Percentiles rank a stretch among this genome's conserved stretches.
phyloP scores from a whole-genome alignment of 179 eudicot genomes.

The Carnegiea gigantea region DNA sequence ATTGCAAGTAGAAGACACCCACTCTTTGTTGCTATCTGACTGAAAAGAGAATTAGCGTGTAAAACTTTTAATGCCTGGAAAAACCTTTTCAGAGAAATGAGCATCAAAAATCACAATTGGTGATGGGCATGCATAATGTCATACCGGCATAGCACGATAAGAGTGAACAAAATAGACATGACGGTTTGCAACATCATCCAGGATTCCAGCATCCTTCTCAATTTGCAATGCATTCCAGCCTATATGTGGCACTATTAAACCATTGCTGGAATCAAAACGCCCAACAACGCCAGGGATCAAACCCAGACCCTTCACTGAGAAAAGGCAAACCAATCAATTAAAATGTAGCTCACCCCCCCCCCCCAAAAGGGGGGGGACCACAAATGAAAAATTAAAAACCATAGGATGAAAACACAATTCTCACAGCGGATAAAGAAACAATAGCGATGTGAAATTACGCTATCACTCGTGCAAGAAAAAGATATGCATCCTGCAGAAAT shows the following conservation, averaged over 20 bases:
- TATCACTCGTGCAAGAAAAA: background rate
- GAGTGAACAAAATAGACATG: conserved; percentile 99
- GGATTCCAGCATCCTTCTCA: conserved; percentile 58
- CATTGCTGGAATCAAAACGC: conserved; percentile 77
- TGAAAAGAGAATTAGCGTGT: conserved; percentile 20
- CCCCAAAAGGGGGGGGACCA: too few species aligned
- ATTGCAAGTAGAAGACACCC: conserved; percentile 92
- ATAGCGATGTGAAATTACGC: background rate
- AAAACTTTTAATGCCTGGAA: conserved; percentile 12
- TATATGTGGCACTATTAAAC: conserved; percentile 86
- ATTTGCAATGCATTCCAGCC: conserved; percentile 94
- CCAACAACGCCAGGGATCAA: conserved; percentile 97
- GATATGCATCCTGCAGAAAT: background rate
- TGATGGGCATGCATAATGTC: conserved; percentile 13
- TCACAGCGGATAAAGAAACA: background rate
- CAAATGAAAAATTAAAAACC: too few species aligned
- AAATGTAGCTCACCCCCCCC: background rate
- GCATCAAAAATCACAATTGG: conserved; percentile 12
- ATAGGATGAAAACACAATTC: background rate
- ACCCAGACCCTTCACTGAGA: conserved; percentile 91
- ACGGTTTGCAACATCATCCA: conserved; percentile 66
- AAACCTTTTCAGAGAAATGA: conserved; percentile 10
- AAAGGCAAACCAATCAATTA: conserved; percentile 22
- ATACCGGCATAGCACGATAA: conserved; percentile 91
- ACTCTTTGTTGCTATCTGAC: conserved; percentile 82